A percentile compares a stretch with the other conserved stretches of the same genome.
phyloP scores from a whole-genome alignment of 306 rosid species.

The Urtica urens region DNA sequence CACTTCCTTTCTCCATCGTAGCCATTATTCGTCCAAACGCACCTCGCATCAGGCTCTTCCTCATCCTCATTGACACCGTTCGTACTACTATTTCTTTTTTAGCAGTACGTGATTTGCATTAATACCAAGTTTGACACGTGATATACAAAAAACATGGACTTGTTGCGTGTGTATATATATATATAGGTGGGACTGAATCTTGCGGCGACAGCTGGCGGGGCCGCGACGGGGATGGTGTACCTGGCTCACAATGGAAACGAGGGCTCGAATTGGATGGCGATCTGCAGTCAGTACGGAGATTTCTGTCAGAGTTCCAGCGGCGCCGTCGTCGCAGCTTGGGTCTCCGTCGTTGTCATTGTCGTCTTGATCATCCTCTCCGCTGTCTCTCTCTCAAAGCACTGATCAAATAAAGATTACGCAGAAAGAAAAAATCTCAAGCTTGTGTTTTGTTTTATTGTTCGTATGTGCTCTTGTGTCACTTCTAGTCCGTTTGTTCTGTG shows the following conservation, averaged over 20 bases:
- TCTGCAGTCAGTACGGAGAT: conserved; percentile 65
- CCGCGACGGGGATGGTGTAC: conserved; percentile 69
- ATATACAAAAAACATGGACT: neutral
- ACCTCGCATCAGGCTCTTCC: conserved; percentile 45
- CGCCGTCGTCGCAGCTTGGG: conserved; percentile 55
- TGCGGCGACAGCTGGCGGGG: conserved; percentile 47
- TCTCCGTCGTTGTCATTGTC: conserved; percentile 32
- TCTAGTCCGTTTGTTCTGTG: too few relatives aligned
- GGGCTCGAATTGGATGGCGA: conserved; percentile 76
- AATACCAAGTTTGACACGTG: too few relatives aligned
- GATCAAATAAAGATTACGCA: too few relatives aligned
- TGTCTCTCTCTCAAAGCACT: conserved; percentile 37
- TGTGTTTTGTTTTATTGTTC: too few relatives aligned
- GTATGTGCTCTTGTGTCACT: too few relatives aligned
- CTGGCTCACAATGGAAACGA: conserved; percentile 75
- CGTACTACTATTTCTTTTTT: too few relatives aligned
- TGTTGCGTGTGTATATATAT: too few relatives aligned
- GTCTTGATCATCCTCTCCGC: conserved; percentile 53
- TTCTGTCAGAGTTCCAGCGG: conserved; percentile 54
- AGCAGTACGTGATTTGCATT: too few relatives aligned
- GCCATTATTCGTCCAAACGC: conserved; percentile 68
- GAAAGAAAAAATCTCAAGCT: too few relatives aligned
- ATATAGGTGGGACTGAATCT: conserved; percentile 62
- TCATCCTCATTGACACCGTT: conserved; percentile 70
- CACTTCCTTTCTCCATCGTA: conserved; percentile 66